Conservation (phyloP, 495 filamentous ascomycete species). For the Podospora pseudopauciseta region DNA sequence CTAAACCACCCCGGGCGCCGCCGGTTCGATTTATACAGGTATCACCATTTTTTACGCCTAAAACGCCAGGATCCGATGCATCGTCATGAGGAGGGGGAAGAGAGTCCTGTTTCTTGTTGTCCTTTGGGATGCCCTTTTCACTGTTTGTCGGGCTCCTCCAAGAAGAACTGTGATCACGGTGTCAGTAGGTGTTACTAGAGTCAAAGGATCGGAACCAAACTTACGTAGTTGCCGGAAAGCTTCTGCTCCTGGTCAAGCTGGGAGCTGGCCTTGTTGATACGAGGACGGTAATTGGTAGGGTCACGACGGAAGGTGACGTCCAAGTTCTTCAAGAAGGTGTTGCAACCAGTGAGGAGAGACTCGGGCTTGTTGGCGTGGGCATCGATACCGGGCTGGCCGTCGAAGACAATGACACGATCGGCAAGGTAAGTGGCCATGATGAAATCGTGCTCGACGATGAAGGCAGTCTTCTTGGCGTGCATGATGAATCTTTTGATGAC, state of each 20-base stretch:
- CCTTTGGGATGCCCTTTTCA: constrained; percentile 51
- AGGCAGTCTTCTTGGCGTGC: constrained; percentile 99
- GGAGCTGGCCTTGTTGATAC: constrained; percentile 96
- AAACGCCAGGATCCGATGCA: constrained; percentile 43
- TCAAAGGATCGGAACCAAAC: constrained; percentile 28
- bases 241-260: constrained; percentile 98
- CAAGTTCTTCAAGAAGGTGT: constrained; percentile 89
- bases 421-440: constrained; percentile 98
- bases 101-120: constrained; percentile 34
- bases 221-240: constrained; percentile 82
- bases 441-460: constrained; percentile 99
- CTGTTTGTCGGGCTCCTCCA: constrained; percentile 68
- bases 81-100: constrained; percentile 20
- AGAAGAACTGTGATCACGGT: constrained; percentile 62
- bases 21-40: constrained; percentile 24
- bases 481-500: constrained; percentile 99
- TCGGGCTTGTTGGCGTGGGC: constrained; percentile 86
- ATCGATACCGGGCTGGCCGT: constrained; percentile 84
- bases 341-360: constrained; percentile 91
- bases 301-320: constrained; percentile 98
- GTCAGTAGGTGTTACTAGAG: constrained; percentile 16
- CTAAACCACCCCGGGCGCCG: constrained; percentile 32
- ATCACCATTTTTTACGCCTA: constrained; percentile 42
- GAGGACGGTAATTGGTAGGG: constrained; percentile 89
- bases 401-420: constrained; percentile 97